These are phyloP conservation scores for Hordeum vulgare DNA, from an alignment of 176 grass and related monocot species.

Conservation along the genomic window DNA sequence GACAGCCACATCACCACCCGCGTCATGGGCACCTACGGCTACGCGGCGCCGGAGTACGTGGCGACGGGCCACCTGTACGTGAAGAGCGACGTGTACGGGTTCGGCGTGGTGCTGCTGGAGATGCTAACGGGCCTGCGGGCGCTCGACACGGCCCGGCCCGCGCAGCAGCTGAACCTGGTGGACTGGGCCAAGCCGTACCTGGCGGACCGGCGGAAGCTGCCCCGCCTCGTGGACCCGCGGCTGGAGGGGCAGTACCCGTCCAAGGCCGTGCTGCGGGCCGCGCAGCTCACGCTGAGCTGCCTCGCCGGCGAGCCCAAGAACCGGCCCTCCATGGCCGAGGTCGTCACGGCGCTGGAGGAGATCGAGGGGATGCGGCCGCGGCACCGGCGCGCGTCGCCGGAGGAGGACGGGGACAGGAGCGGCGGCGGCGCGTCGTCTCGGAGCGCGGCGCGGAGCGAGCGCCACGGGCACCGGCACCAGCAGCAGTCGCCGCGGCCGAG, in stretches of 20 bases:
- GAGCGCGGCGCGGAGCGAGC: neutral
- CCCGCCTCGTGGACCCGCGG: slow-evolving; percentile 49
- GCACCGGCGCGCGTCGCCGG: neutral
- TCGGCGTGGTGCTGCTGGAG: slow-evolving; percentile 63
- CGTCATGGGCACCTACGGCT: slow-evolving; percentile 64
- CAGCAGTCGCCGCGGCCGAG: slow-evolving; percentile 3
- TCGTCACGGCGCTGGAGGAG: slow-evolving; percentile 28
- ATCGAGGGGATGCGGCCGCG: slow-evolving; percentile 26
- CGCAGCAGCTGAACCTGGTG: slow-evolving; percentile 52
- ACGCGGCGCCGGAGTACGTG: slow-evolving; percentile 52
- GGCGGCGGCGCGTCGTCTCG: neutral
- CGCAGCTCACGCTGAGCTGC: slow-evolving; percentile 52
- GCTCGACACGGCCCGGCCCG: slow-evolving; percentile 29
- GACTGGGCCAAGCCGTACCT: slow-evolving; percentile 30
- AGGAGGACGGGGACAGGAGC: neutral
- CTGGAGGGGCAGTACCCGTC: slow-evolving; percentile 59
- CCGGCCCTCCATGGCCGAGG: slow-evolving; percentile 36
- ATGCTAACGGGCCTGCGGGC: slow-evolving; percentile 45
- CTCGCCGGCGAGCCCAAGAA: slow-evolving; percentile 36
- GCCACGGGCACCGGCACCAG: neutral
- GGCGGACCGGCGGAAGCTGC: slow-evolving; percentile 40
- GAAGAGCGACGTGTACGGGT: slow-evolving; percentile 66
- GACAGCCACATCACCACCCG: slow-evolving; percentile 50
- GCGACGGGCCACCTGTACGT: slow-evolving; percentile 57
- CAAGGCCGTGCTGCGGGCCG: slow-evolving; percentile 30